phyloP scores from a whole-genome alignment of 2,329 filamentous ascomycete species.

The Fusarium sp. region DNA sequence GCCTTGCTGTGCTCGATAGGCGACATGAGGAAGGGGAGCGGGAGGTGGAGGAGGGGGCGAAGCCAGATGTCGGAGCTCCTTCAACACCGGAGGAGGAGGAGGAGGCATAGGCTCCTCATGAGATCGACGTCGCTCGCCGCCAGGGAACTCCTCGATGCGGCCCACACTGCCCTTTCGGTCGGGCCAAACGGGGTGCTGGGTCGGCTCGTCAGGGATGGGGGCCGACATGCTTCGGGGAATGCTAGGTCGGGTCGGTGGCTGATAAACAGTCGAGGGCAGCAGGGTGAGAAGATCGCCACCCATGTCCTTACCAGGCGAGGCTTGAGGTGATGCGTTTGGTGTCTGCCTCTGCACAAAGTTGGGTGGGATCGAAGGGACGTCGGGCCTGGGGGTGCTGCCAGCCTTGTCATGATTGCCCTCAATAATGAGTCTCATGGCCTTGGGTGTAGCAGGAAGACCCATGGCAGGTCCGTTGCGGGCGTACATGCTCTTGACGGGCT shows the following conservation, averaged over 20 bases:
- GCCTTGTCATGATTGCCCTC: conserved; percentile 59
- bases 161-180: conserved; percentile 49
- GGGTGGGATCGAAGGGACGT: conserved; percentile 62
- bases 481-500: conserved; percentile 61
- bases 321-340: conserved; percentile 49
- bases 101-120: conserved; percentile 60
- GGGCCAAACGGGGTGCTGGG: conserved; percentile 39
- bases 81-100: conserved; percentile 64
- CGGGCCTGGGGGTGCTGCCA: conserved; percentile 55
- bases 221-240: conserved; percentile 71
- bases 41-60: conserved; percentile 68
- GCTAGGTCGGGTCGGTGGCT: conserved; percentile 58
- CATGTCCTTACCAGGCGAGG: conserved; percentile 47
- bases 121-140: conserved; percentile 54
- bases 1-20: conserved; percentile 51
- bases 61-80: conserved; percentile 69
- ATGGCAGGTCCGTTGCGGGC: conserved; percentile 62
- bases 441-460: conserved; percentile 88
- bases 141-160: conserved; percentile 58
- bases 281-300: conserved; percentile 54
- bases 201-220: conserved; percentile 54
- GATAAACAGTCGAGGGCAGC: conserved; percentile 67
- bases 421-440: conserved; percentile 86
- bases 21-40: conserved; percentile 60
- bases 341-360: conserved; percentile 56